Base-by-base conservation (phyloP, 495 filamentous ascomycete species). In the Penicillium samsonianum region DNA sequence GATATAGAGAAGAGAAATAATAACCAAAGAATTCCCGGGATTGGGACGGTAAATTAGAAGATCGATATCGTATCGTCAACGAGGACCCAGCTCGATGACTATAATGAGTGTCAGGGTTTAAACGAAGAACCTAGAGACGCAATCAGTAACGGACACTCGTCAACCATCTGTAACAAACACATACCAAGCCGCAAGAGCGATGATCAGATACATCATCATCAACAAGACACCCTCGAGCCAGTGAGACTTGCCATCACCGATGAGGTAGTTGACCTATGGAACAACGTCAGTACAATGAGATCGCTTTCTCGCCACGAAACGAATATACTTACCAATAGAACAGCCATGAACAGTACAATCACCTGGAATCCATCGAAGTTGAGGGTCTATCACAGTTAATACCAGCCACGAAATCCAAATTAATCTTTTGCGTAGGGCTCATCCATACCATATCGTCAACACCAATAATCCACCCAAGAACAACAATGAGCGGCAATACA, bases 301-400 rank as follows among this genome's bases (percentile, higher is more conserved):
- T 52, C 35, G 3, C 26, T 48, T 31, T 22, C 17, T 5, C 19
- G 19, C 16, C 7, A 1, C 22, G n/a, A n/a, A 37, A 0, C 7
- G 12, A 51, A 14, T n/a, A 5, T 22, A 58, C 68, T 49, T 63
- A 74, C 75, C 59, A 95, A 68, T 17, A 95, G 76, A 2, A 94
- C 86, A 7, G 86, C 69, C 6, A 93, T 87, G 60, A 94, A 95
- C 7, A 95, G 73, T 19, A 92, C 79, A 43, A 87, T 86, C 5
- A 94, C 81, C 70, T 93, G 88, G 75, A 93, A 94, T 1, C 80
- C 83, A 64, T 95, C 90, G 65, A 95, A 94, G 61, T 84, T 81
- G 8, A 94, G 80, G 28, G 83, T 87, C 90, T 92, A 5, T 74
- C 68, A 45, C 10, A 35, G 48, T 70, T 61, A 73, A 63, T 61